Conservation (phyloP, 2,329 filamentous ascomycete species). For the Xylaria sp. region DNA sequence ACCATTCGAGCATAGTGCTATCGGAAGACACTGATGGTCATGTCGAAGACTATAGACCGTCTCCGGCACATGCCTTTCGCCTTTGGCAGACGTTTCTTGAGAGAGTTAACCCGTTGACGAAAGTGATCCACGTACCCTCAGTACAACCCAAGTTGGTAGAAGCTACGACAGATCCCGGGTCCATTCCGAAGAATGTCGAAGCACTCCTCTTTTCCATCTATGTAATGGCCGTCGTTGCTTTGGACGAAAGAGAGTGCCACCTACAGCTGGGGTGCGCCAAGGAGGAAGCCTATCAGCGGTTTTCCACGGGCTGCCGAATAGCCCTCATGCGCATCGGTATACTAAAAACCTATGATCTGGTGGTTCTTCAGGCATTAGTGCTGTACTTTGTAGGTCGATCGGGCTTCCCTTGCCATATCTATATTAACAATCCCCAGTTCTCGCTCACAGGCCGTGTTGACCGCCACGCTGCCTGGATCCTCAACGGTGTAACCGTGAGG, state of each 20-base stretch:
- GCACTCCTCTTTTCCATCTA: conserved; percentile 75
- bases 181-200: conserved; percentile 68
- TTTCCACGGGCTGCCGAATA: conserved; percentile 62
- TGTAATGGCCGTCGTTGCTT: conserved; percentile 66
- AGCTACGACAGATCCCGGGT: conserved; percentile 66
- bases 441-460: conserved; percentile 69
- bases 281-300: conserved; percentile 63
- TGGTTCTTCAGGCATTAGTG: conserved; percentile 68
- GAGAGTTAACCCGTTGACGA: conserved; percentile 72
- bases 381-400: conserved; percentile 62
- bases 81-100: conserved; percentile 82
- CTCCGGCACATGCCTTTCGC: conserved; percentile 72
- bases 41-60: conserved; percentile 68
- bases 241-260: conserved; percentile 66
- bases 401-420: neutral
- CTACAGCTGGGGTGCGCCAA: conserved; percentile 63
- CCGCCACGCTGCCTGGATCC: conserved; percentile 68
- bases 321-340: conserved; percentile 66
- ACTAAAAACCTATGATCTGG: conserved; percentile 67
- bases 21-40: conserved; percentile 55
- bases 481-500: conserved; percentile 70
- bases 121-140: conserved; percentile 75
- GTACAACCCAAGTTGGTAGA: conserved; percentile 74
- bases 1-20: conserved; percentile 63
- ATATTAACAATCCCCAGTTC: conserved; percentile 54